These are phyloP conservation scores for Podospora pseudocomata DNA, from an alignment of 495 filamentous ascomycete genomes.

Conservation along the genomic window DNA sequence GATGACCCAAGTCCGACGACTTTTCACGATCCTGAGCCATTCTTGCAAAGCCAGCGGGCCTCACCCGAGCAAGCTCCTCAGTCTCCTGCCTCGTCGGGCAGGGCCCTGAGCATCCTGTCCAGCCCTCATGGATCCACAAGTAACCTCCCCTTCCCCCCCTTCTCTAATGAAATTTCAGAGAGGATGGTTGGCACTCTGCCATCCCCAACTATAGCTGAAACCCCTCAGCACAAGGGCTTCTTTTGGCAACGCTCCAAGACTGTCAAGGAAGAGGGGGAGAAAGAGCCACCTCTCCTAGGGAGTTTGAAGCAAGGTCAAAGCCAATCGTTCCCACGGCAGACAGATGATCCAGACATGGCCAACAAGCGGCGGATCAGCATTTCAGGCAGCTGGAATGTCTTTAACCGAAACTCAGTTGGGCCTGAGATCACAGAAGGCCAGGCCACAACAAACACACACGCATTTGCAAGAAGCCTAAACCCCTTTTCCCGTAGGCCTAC, in stretches of 20 bases:
- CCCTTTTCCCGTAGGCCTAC: constrained; percentile 66
- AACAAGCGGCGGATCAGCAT: constrained; percentile 51
- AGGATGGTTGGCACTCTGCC: constrained; percentile 26
- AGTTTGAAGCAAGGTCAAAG: constrained; percentile 72
- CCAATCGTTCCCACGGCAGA: constrained; percentile 68
- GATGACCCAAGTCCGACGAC: constrained; percentile 51
- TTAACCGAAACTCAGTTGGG: constrained; percentile 50
- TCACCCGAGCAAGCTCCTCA: constrained; percentile 53
- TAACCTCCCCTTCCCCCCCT: constrained; percentile 51
- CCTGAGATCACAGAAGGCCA: constrained; percentile 38
- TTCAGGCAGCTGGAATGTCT: constrained; percentile 51
- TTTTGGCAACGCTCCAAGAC: constrained; percentile 68
- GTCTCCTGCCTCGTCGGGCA: constrained; percentile 68
- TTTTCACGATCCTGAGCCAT: constrained; percentile 34
- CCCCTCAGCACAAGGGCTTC: constrained; percentile 37
- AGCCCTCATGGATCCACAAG: constrained; percentile 62
- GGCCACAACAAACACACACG: constrained; percentile 34
- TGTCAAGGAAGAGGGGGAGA: constrained; percentile 64
- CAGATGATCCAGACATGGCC: constrained; percentile 44
- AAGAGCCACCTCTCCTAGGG: constrained; percentile 66
- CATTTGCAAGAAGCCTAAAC: constrained; percentile 51
- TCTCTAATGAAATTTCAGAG: constrained; percentile 39
- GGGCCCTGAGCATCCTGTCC: constrained; percentile 60
- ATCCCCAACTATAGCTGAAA: constrained; percentile 19
- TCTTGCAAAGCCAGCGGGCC: constrained; percentile 33